A percentile compares a stretch with the other conserved stretches of the same genome.
Conservation (phyloP, 2,329 filamentous ascomycete genomes). For the Xylariaceae sp. region DNA sequence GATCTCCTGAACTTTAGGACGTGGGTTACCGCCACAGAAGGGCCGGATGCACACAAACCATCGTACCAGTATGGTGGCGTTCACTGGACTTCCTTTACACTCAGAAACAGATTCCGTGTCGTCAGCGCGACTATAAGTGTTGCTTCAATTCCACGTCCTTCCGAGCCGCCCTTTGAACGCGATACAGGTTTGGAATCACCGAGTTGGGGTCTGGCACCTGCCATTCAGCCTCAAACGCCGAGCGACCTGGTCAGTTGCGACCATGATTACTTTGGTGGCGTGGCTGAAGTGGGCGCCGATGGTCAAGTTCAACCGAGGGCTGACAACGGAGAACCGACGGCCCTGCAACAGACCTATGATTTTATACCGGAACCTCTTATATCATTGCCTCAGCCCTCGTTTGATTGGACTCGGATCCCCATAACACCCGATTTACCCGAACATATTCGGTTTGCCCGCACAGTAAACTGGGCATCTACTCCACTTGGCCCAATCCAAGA, state of each 20-base stretch:
- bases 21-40: conserved; percentile 59
- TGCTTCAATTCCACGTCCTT: conserved; percentile 38
- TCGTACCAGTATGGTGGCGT: conserved; percentile 60
- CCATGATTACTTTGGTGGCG: conserved; percentile 32
- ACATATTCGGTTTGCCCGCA: conserved; percentile 70
- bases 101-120: conserved; percentile 65
- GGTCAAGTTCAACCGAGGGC: conserved; percentile 18
- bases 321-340: conserved; percentile 25
- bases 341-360: conserved; percentile 21
- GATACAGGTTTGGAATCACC: conserved; percentile 37
- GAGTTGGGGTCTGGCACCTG: conserved; percentile 37
- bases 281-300: conserved; percentile 23
- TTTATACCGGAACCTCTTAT: conserved; percentile 24
- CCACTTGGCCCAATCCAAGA: conserved; percentile 69
- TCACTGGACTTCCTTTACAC: conserved; percentile 65
- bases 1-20: conserved; percentile 62
- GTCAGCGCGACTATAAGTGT: conserved; percentile 53
- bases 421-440: conserved; percentile 58
- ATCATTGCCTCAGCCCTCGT: conserved; percentile 48
- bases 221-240: conserved; percentile 33
- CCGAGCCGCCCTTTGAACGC: conserved; percentile 36
- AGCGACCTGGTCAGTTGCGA: conserved; percentile 32
- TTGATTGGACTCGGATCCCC: conserved; percentile 77
- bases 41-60: conserved; percentile 48
- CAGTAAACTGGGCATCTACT: conserved; percentile 68